phyloP scores from a whole-genome alignment of 306 rosid species.

The Medicago arabica region DNA sequence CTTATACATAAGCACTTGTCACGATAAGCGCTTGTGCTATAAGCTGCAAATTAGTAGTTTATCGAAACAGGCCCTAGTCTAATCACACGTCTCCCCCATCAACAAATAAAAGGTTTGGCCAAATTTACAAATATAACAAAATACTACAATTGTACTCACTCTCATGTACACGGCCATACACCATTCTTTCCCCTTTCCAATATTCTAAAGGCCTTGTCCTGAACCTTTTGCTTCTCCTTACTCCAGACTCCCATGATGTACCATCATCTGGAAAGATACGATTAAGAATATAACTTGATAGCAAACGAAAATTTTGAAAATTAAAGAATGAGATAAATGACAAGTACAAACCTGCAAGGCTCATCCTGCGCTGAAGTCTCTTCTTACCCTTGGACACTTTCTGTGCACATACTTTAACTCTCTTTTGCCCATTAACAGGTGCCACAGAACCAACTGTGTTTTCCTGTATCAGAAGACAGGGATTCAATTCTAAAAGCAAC shows the following conservation, averaged over 20 bases:
- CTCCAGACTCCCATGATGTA: conserved; percentile 63
- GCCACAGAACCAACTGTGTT: conserved; percentile 27
- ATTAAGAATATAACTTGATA: neutral
- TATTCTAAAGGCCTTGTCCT: conserved; percentile 83
- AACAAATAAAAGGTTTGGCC: conserved; percentile 22
- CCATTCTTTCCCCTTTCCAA: conserved; percentile 85
- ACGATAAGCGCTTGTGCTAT: no score
- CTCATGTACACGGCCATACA: conserved; percentile 77
- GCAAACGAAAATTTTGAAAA: conserved; percentile 13
- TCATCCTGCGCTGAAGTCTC: conserved; percentile 49
- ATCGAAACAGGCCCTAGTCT: neutral
- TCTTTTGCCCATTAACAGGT: conserved; percentile 46
- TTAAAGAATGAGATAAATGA: conserved; percentile 34
- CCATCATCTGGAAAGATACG: conserved; percentile 66
- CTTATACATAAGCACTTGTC: no score
- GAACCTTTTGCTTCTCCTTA: conserved; percentile 86
- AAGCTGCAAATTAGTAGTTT: no score
- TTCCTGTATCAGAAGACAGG: conserved; percentile 39
- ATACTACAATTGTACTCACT: conserved; percentile 55
- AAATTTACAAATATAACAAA: conserved; percentile 22
- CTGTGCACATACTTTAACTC: conserved; percentile 36
- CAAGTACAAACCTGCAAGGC: conserved; percentile 72
- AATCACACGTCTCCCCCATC: neutral
- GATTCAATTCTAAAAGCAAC: conserved; percentile 31
- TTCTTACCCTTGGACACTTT: conserved; percentile 40